Evolutionary conservation across 179 eudicot species (phyloP), one percentile per base, ranked within the genome.

Genomic region (Gypsophila paniculata): DNA sequence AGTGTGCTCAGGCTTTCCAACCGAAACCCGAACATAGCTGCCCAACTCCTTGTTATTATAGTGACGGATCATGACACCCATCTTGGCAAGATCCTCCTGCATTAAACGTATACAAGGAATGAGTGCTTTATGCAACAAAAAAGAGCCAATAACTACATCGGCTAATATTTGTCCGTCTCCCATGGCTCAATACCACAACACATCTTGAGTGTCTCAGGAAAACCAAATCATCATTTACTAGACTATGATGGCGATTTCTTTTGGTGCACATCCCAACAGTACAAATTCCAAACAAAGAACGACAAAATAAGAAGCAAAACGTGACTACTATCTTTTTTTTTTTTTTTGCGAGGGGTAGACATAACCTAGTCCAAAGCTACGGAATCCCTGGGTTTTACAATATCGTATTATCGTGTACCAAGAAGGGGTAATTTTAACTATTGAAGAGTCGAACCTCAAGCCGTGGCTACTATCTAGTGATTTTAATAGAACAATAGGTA

Each of bases 41-140:
- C 79, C 79, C 69, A 94, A 70, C 76, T 90, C 97, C 78, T 90
- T 88, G 77, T 84, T 93, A 69, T 85, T 87, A 85, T 91, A 93
- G 83, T 93, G 97, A 75, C 97, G 97, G 62, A 93, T 94, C 97
- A 94, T 91, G 73, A 94, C 88, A 2, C 96, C 99, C 97, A 86
- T 90, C 64, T 78, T 82, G 1, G 99, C 91, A 18, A 94, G 91
- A 79, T 94, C 96, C 85, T 91, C 99, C 99, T 94, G 89, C 39
- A 71, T 66, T 61, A 57, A 13, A 12, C 26, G 52, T 21, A 58
- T 15, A 15, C 39, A 6, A 65, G 65, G 36, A 42, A 73, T 38
- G 12, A 65, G 69, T 34, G 42, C 18, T 51, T 29, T 26, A 36
- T 34, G 53, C 5, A 9, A 26, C 36, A 19, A 49, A 57, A 44